phyloP scores from a whole-genome alignment of 345 rosid species.

The Conringia planisiliqua region DNA sequence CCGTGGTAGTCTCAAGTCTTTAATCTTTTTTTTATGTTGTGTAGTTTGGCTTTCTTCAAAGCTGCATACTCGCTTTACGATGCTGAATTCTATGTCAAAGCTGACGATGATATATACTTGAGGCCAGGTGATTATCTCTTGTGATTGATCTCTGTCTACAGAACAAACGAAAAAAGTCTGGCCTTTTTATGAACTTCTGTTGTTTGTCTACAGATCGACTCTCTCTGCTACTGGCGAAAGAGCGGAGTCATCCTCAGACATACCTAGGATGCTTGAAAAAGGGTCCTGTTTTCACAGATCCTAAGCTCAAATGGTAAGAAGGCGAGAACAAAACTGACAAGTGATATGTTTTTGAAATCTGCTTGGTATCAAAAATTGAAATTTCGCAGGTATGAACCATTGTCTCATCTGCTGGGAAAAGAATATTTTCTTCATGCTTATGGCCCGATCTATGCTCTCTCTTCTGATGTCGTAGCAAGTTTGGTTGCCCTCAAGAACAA shows the following conservation, averaged over 20 bases:
- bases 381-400: slow-evolving; percentile 77
- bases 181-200: neutral
- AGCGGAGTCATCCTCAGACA: slow-evolving; percentile 69
- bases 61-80: slow-evolving; percentile 83
- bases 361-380: neutral
- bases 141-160: neutral
- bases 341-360: neutral
- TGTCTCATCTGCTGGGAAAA: slow-evolving; percentile 61
- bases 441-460: slow-evolving; percentile 90
- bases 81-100: slow-evolving; percentile 86
- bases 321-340: neutral
- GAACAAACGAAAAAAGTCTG: neutral
- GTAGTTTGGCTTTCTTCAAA: slow-evolving; percentile 83
- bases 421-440: slow-evolving; percentile 92
- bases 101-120: slow-evolving; percentile 89
- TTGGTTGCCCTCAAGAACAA: slow-evolving; percentile 67
- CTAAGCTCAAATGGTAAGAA: slow-evolving; percentile 72
- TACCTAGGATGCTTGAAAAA: slow-evolving; percentile 93
- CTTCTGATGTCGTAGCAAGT: slow-evolving; percentile 76
- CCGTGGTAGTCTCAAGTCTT: neutral
- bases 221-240: slow-evolving; percentile 69
- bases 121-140: slow-evolving; percentile 66
- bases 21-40: neutral
- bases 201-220: slow-evolving; percentile 54
- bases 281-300: slow-evolving; percentile 83